Evolutionary conservation across 306 rosid genomes (phyloP).

Genomic region (Comarum palustre): DNA sequence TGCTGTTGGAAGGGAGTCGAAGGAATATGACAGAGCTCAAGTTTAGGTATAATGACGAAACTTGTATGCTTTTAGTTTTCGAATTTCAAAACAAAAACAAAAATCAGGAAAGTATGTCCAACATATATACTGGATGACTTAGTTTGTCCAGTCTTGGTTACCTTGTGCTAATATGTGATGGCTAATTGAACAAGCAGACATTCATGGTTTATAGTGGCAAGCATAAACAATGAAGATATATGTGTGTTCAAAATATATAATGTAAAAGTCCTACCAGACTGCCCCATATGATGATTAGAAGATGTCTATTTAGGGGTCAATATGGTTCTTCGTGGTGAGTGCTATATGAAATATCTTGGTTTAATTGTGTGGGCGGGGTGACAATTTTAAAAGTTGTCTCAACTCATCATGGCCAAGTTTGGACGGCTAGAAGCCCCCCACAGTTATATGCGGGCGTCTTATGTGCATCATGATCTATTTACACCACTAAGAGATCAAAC

Average conservation of each 20-base stretch:
- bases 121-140: not conserved
- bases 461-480: no score
- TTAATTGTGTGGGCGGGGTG: not conserved
- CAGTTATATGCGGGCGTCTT: no score
- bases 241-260: not conserved
- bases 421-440: not conserved
- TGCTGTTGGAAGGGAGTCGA: not conserved
- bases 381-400: not conserved
- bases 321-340: not conserved
- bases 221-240: no score
- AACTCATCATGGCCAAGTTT: constrained; percentile 1
- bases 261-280: not conserved
- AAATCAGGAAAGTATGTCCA: not conserved
- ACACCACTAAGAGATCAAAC: no score
- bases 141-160: not conserved
- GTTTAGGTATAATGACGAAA: not conserved
- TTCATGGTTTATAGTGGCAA: not conserved
- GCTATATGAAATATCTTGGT: not conserved
- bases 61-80: not conserved
- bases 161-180: not conserved
- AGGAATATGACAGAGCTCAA: not conserved
- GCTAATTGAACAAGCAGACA: not conserved
- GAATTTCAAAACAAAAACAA: not conserved
- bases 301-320: not conserved
- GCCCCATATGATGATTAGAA: not conserved